These are phyloP conservation scores for Stereocaulon alpinum DNA, from an alignment of 495 filamentous ascomycete genomes.

Conservation along the genomic window DNA sequence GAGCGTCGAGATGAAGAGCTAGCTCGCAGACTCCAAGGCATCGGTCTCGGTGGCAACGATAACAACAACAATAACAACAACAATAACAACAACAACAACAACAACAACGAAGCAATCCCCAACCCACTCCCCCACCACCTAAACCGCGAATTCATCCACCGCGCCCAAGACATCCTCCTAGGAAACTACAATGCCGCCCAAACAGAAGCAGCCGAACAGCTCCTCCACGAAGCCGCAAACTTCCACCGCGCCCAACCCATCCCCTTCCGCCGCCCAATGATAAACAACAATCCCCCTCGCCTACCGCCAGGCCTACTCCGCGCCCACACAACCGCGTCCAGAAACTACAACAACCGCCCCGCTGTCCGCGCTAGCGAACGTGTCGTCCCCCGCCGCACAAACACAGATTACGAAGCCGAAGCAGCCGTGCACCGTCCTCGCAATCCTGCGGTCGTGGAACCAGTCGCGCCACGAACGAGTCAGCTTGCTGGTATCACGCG, in stretches of 20 bases:
- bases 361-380: constrained; percentile 3
- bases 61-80: background rate
- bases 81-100: background rate
- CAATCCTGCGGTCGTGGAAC: no score
- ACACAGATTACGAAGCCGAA: background rate
- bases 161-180: constrained; percentile 7
- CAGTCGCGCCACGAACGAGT: constrained; percentile 9
- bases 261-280: background rate
- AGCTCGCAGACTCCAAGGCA: constrained; percentile 43
- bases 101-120: background rate
- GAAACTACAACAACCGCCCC: constrained; percentile 4
- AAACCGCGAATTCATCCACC: constrained; percentile 7
- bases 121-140: background rate
- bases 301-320: background rate
- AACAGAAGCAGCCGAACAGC: constrained; percentile 6
- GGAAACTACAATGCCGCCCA: background rate
- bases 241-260: background rate
- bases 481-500: constrained; percentile 18
- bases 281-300: background rate
- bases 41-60: constrained; percentile 22
- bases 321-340: constrained; percentile 1
- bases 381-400: constrained; percentile 2
- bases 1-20: constrained; percentile 48
- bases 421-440: constrained; percentile 8
- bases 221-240: constrained; percentile 4